phyloP scores from a whole-genome alignment of 345 rosid species.

The Gossypium herbaceum region DNA sequence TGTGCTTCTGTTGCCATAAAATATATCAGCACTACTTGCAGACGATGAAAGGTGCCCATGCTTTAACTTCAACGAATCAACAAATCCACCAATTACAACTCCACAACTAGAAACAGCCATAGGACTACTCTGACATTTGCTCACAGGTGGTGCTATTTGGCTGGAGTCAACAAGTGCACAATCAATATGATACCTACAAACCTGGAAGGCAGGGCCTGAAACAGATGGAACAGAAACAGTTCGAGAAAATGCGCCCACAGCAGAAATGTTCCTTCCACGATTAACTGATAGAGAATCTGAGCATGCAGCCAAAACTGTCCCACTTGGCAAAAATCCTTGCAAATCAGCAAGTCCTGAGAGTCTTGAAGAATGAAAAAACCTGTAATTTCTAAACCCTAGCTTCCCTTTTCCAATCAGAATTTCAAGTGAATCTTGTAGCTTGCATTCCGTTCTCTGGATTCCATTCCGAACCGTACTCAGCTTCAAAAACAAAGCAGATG shows the following conservation, averaged over 20 bases:
- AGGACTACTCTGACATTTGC: constrained; percentile 24
- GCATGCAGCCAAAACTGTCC: constrained; percentile 38
- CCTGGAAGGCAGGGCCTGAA: constrained; percentile 80
- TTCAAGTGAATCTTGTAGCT: constrained; percentile 39
- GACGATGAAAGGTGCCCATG: constrained; percentile 19
- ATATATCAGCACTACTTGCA: constrained; percentile 23
- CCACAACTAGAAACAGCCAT: constrained; percentile 57
- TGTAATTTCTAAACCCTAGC: constrained; percentile 43
- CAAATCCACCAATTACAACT: constrained; percentile 28
- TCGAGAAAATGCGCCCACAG: constrained; percentile 73
- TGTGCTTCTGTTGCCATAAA: constrained; percentile 36
- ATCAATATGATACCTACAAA: constrained; percentile 79
- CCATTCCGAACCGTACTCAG: constrained; percentile 52
- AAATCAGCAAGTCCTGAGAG: constrained; percentile 40
- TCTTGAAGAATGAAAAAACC: constrained; percentile 47
- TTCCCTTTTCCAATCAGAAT: constrained; percentile 50
- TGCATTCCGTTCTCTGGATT: constrained; percentile 40
- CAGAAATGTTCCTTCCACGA: constrained; percentile 66
- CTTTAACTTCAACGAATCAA: constrained; percentile 37
- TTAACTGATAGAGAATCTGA: constrained; percentile 50
- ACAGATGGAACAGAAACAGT: constrained; percentile 84
- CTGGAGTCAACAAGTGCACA: constrained; percentile 38
- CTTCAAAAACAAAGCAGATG: constrained; percentile 38
- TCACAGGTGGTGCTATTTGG: constrained; percentile 18
- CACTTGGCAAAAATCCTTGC: constrained; percentile 47